Percentiles rank a stretch among this genome's conserved stretches.
Conservation (phyloP, 2,329 filamentous ascomycete species). For the Penicillium concentricum region DNA sequence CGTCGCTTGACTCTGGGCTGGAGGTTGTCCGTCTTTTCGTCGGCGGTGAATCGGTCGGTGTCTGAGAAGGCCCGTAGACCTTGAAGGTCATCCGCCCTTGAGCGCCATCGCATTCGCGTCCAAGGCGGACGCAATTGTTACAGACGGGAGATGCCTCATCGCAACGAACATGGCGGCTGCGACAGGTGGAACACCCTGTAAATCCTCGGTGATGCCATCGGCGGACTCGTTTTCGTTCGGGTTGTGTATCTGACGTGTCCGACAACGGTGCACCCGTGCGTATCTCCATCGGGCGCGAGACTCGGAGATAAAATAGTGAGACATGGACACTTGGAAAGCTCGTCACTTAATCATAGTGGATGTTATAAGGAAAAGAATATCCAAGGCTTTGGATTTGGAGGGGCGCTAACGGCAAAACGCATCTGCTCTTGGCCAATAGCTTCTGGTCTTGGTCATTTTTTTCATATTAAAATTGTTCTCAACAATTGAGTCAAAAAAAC, state of each 20-base stretch:
- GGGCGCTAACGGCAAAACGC: constrained; percentile 1
- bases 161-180: constrained; percentile 41
- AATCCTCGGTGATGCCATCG: constrained; percentile 45
- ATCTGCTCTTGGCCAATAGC: background rate
- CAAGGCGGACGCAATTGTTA: constrained; percentile 39
- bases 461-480: background rate
- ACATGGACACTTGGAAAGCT: constrained; percentile 24
- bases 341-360: constrained; percentile 1
- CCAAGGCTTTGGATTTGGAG: background rate
- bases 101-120: constrained; percentile 33
- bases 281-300: constrained; percentile 28
- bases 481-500: background rate
- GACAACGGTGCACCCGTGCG: constrained; percentile 21
- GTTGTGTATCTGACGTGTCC: constrained; percentile 3
- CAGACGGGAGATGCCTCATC: constrained; percentile 39
- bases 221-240: constrained; percentile 32
- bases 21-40: constrained; percentile 19
- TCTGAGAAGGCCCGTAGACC: constrained; percentile 34
- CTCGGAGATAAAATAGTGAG: constrained; percentile 15
- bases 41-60: background rate
- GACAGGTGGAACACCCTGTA: constrained; percentile 43
- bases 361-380: background rate
- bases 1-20: constrained; percentile 14
- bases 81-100: constrained; percentile 41
- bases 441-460: background rate